Conservation (phyloP, 2,329 filamentous ascomycete species). For the Akanthomyces dipterigenus region DNA sequence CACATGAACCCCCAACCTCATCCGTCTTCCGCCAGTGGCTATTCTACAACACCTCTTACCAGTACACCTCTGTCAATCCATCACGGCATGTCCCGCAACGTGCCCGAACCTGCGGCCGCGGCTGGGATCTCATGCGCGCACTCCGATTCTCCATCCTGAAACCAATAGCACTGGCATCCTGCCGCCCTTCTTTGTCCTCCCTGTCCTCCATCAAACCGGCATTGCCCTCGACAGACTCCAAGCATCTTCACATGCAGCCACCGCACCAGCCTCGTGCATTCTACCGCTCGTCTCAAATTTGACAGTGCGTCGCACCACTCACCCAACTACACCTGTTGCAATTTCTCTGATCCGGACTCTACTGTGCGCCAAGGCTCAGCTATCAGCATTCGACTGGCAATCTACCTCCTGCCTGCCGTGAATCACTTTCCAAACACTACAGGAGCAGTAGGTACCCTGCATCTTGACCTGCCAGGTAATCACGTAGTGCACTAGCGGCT, state of each 20-base stretch:
- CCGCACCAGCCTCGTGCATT: background rate
- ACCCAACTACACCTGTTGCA: background rate
- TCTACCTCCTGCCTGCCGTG: background rate
- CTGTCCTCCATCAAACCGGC: background rate
- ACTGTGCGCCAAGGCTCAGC: conserved; percentile 1
- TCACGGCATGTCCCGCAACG: no score
- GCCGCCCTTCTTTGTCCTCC: background rate
- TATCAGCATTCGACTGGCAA: background rate
- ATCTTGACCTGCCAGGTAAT: background rate
- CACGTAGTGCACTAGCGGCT: background rate
- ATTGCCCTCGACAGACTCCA: background rate
- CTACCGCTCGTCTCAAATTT: background rate
- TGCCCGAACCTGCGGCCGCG: no score
- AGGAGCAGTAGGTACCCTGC: background rate
- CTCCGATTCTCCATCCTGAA: background rate
- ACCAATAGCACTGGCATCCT: background rate
- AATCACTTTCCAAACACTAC: background rate
- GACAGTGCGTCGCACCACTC: background rate
- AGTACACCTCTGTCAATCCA: no score
- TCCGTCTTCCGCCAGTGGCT: no score
- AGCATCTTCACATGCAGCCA: background rate
- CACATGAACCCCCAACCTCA: no score
- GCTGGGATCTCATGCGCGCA: no score
- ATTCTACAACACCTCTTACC: no score
- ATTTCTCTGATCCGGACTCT: background rate